Percentiles rank a stretch among this genome's conserved stretches.
Evolutionary conservation across 257 asterid genomes (phyloP).

Genomic region (Phtheirospermum japonicum): DNA sequence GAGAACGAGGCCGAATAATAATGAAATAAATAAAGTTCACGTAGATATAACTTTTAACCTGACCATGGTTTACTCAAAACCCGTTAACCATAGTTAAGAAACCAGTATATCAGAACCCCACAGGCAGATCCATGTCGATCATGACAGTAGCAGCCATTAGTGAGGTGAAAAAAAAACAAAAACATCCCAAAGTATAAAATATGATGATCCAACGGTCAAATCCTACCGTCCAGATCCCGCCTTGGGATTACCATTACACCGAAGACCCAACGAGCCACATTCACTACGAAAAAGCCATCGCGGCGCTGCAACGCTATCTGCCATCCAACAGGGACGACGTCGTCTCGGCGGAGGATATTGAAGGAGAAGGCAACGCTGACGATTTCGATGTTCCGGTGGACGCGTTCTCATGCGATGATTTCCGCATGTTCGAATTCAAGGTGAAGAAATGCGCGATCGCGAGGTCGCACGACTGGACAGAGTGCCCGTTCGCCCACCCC

Average conservation of each 20-base stretch:
- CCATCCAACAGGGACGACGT: constrained; percentile 47
- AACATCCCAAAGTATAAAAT: background rate
- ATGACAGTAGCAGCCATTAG: constrained; percentile 35
- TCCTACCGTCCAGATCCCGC: constrained; percentile 74
- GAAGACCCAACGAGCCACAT: constrained; percentile 52
- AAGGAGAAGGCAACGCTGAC: constrained; percentile 26
- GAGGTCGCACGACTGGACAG: constrained; percentile 94
- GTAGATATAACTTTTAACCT: constrained; percentile 26
- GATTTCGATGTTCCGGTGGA: constrained; percentile 68
- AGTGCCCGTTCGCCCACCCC: constrained; percentile 86
- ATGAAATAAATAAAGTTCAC: background rate
- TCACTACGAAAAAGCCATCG: constrained; percentile 38
- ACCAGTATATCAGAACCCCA: constrained; percentile 40
- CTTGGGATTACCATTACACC: constrained; percentile 41
- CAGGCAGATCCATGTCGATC: constrained; percentile 33
- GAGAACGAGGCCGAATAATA: background rate
- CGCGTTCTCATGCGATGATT: constrained; percentile 74
- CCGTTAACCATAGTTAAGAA: constrained; percentile 41
- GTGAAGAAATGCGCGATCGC: constrained; percentile 66
- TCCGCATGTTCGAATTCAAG: constrained; percentile 86
- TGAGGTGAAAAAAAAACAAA: constrained; percentile 11
- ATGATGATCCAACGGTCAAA: constrained; percentile 46
- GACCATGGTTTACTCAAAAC: constrained; percentile 33
- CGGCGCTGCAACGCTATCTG: constrained; percentile 68
- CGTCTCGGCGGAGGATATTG: constrained; percentile 1